Percentiles rank a stretch among this genome's conserved stretches.
phyloP scores from a whole-genome alignment of 2,329 filamentous ascomycete species.

The Colletotrichum agaves region DNA sequence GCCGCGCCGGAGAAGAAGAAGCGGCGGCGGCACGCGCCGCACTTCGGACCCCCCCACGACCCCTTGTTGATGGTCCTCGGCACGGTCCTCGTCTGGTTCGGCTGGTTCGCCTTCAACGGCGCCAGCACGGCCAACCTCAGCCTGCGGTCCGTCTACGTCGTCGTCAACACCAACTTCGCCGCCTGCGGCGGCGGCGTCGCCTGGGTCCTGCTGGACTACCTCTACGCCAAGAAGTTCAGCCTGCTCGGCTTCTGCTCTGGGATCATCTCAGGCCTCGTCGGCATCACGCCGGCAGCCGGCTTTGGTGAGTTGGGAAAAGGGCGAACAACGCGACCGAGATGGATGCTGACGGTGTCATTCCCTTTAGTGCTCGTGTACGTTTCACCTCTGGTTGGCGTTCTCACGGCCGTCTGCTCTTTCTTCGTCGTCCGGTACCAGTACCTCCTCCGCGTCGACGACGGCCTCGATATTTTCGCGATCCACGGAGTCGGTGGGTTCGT shows the following conservation, averaged over 20 bases:
- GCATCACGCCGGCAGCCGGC: slow-evolving; percentile 85
- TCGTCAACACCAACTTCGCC: slow-evolving; percentile 69
- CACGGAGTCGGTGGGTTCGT: slow-evolving; percentile 69
- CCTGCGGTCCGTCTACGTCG: slow-evolving; percentile 63
- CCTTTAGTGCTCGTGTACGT: slow-evolving; percentile 60
- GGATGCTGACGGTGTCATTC: neutral
- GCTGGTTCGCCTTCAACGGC: slow-evolving; percentile 65
- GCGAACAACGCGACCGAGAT: too few species aligned
- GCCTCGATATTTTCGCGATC: slow-evolving; percentile 69
- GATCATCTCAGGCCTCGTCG: slow-evolving; percentile 86
- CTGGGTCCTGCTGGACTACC: slow-evolving; percentile 65
- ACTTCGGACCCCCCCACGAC: slow-evolving; percentile 68
- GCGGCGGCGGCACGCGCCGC: slow-evolving; percentile 46
- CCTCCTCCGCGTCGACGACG: slow-evolving; percentile 65
- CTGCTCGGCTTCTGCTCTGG: slow-evolving; percentile 83
- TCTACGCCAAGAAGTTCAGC: slow-evolving; percentile 59
- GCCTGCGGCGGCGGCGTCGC: slow-evolving; percentile 64
- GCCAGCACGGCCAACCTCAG: slow-evolving; percentile 61
- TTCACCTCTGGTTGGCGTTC: slow-evolving; percentile 60
- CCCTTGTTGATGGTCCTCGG: slow-evolving; percentile 72
- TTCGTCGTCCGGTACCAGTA: slow-evolving; percentile 61
- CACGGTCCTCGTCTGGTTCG: slow-evolving; percentile 74
- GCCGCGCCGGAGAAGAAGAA: slow-evolving; percentile 60
- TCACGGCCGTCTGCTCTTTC: slow-evolving; percentile 60
- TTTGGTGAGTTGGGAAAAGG: slow-evolving; percentile 50